phyloP scores from a whole-genome alignment of 352 stramenopile genomes.

The Phytophthora boehmeriae region DNA sequence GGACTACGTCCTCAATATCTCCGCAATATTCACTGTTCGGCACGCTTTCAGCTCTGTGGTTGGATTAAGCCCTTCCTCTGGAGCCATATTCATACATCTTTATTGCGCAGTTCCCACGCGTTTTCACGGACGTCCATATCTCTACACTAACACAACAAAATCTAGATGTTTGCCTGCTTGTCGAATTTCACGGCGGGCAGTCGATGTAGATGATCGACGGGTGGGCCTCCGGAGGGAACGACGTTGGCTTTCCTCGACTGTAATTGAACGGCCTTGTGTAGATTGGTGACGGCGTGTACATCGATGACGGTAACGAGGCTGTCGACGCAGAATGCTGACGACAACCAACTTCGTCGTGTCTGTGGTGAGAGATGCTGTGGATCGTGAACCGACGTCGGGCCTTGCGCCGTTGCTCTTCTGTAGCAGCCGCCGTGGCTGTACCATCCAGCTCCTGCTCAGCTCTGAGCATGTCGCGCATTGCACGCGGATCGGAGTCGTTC shows the following conservation, averaged over 20 bases:
- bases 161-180: no score
- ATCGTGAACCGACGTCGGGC: constrained; percentile 33
- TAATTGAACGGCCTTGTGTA: constrained; percentile 12
- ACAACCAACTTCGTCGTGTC: constrained; percentile 14
- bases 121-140: no score
- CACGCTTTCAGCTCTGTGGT: no score
- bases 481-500: constrained; percentile 16
- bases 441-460: constrained; percentile 16
- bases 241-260: constrained; percentile 8
- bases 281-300: constrained; percentile 14
- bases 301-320: constrained; percentile 19
- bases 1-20: no score
- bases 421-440: constrained; percentile 7
- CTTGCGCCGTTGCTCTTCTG: constrained; percentile 30
- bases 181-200: constrained; percentile 30
- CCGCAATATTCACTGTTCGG: no score
- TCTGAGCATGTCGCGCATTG: constrained; percentile 2
- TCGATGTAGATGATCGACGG: constrained; percentile 46
- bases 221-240: constrained; percentile 18
- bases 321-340: constrained; percentile 18
- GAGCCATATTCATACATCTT: no score
- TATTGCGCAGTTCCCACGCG: no score
- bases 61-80: no score
- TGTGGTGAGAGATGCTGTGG: constrained; percentile 29
- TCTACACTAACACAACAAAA: no score